Conservation (phyloP, 1,139 yeast genomes). For the Suhomyces maxii region DNA sequence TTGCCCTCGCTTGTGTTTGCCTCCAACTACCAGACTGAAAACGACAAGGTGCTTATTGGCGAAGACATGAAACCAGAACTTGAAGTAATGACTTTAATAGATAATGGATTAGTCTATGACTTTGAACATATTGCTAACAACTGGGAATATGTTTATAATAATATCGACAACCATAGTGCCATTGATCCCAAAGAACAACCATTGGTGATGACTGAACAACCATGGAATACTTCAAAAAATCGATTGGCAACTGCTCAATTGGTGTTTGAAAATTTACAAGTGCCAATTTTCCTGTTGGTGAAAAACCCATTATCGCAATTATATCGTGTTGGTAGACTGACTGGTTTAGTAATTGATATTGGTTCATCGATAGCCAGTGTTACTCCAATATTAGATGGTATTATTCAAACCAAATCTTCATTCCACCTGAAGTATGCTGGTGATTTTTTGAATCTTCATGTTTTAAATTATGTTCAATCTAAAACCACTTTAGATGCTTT, state of each 20-base stretch:
- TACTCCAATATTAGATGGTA: slow-evolving; percentile 73
- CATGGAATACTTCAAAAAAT: slow-evolving; percentile 59
- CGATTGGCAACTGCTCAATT: slow-evolving; percentile 54
- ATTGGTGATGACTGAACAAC: slow-evolving; percentile 62
- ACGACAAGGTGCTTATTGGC: slow-evolving; percentile 33
- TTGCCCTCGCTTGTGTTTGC: slow-evolving; percentile 61
- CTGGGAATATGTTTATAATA: slow-evolving; percentile 59
- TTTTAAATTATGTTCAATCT: slow-evolving; percentile 38
- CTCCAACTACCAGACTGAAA: slow-evolving; percentile 50
- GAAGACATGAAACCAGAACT: slow-evolving; percentile 51
- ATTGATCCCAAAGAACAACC: slow-evolving; percentile 57
- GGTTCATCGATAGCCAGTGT: slow-evolving; percentile 63
- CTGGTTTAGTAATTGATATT: slow-evolving; percentile 68
- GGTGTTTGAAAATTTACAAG: slow-evolving; percentile 63
- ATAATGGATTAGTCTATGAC: slow-evolving; percentile 65
- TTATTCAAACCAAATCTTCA: slow-evolving; percentile 59
- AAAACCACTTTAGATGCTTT: slow-evolving; percentile 30
- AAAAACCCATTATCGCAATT: slow-evolving; percentile 70
- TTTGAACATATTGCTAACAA: slow-evolving; percentile 60
- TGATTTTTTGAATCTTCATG: slow-evolving; percentile 62
- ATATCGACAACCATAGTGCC: slow-evolving; percentile 44
- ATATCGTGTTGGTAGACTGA: slow-evolving; percentile 65
- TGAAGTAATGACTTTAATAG: slow-evolving; percentile 63
- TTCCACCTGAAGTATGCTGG: slow-evolving; percentile 67
- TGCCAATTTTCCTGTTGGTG: slow-evolving; percentile 68